Evolutionary conservation across 2,329 filamentous ascomycete species (phyloP).

Genomic region (Lasiodiplodia sp.): DNA sequence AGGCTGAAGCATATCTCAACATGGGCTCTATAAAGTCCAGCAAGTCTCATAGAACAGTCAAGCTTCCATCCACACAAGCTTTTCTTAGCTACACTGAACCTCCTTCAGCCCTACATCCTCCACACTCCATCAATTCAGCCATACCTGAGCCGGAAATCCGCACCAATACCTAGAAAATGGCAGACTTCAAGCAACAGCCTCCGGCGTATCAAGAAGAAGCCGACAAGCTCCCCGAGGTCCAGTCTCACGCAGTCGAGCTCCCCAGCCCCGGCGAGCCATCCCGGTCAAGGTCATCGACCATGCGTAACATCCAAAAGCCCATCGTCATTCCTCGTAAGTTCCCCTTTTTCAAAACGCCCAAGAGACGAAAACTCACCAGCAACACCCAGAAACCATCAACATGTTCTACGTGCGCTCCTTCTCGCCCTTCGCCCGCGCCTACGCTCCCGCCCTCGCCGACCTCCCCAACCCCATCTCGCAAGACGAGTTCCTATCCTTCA

Average conservation of each 20-base stretch:
- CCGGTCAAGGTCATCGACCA: constrained; percentile 11
- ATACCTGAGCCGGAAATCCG: background rate
- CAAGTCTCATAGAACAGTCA: background rate
- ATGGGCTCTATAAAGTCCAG: background rate
- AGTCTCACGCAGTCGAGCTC: background rate
- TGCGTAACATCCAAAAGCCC: constrained; percentile 11
- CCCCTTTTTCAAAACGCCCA: background rate
- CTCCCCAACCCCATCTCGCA: constrained; percentile 30
- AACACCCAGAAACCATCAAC: constrained; percentile 18
- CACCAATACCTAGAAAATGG: background rate
- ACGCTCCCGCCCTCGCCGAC: constrained; percentile 11
- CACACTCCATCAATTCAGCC: background rate
- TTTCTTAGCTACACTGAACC: background rate
- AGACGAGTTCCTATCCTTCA: constrained; percentile 38
- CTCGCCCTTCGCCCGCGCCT: constrained; percentile 18
- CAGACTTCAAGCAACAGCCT: background rate
- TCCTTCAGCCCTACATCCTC: background rate
- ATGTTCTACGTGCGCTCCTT: constrained; percentile 29
- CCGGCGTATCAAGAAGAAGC: constrained; percentile 7
- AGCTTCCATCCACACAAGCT: background rate
- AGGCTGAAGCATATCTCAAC: background rate
- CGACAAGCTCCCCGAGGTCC: background rate
- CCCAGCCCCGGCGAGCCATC: background rate
- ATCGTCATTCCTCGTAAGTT: constrained; percentile 26
- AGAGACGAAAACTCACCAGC: background rate